phyloP scores from a whole-genome alignment of 2,329 filamentous ascomycete species.

The Aspergillus floridensis region DNA sequence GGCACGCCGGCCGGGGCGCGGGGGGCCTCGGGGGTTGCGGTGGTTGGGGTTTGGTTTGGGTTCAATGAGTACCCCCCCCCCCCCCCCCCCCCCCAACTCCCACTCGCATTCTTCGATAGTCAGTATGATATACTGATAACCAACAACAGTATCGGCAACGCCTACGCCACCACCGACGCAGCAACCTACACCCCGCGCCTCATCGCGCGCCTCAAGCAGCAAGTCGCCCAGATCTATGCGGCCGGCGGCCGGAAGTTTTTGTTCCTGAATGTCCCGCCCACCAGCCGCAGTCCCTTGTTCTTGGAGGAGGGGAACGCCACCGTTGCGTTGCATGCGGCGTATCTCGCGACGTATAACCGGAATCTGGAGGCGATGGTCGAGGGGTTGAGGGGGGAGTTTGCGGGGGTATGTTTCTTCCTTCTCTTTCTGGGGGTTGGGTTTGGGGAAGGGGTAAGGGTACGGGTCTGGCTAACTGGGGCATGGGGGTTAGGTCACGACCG shows the following conservation, averaged over 20 bases:
- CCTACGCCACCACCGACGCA: conserved; percentile 30
- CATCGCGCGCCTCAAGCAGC: conserved; percentile 45
- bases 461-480: neutral
- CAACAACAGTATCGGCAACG: conserved; percentile 23
- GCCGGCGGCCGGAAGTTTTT: conserved; percentile 58
- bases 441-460: neutral
- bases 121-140: no score
- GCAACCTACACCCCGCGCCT: conserved; percentile 36
- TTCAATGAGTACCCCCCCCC: no score
- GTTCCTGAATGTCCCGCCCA: conserved; percentile 58
- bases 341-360: conserved; percentile 26
- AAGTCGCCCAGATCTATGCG: conserved; percentile 50
- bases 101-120: no score
- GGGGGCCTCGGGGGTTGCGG: no score
- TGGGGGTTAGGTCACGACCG: conserved; percentile 21
- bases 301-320: conserved; percentile 18
- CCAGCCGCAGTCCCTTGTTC: conserved; percentile 27
- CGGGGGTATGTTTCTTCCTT: conserved; percentile 21
- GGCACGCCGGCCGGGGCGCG: no score
- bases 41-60: no score
- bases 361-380: conserved; percentile 23
- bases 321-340: conserved; percentile 20
- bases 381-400: conserved; percentile 16
- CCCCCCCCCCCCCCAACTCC: neutral
- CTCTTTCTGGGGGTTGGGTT: neutral